These are phyloP conservation scores for Zygoascus sp. DNA, from an alignment of 1,139 yeast species.

Conservation along the genomic window DNA sequence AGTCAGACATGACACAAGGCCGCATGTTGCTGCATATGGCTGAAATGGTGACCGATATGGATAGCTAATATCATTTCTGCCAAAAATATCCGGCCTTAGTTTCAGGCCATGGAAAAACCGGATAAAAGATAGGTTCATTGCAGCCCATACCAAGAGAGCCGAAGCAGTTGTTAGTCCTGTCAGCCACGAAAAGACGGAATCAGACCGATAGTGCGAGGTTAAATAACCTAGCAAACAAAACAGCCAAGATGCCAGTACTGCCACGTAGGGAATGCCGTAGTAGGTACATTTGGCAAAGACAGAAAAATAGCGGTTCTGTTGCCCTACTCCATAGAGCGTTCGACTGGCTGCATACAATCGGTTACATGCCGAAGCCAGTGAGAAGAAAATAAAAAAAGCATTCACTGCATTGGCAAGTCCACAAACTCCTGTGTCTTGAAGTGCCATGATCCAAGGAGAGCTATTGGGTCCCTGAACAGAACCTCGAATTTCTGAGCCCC, in stretches of 20 bases:
- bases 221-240: constrained; percentile 60
- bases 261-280: constrained; percentile 66
- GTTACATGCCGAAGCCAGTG: constrained; percentile 71
- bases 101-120: constrained; percentile 67
- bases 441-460: constrained; percentile 67
- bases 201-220: constrained; percentile 54
- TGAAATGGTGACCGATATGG: constrained; percentile 76
- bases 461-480: constrained; percentile 6
- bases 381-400: constrained; percentile 67
- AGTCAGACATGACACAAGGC: constrained; percentile 51
- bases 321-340: constrained; percentile 67
- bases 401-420: constrained; percentile 57
- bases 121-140: constrained; percentile 69
- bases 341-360: constrained; percentile 76
- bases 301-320: constrained; percentile 1
- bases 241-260: constrained; percentile 58
- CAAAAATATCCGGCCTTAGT: constrained; percentile 38
- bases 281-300: constrained; percentile 4
- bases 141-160: constrained; percentile 74
- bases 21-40: constrained; percentile 68
- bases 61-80: constrained; percentile 40
- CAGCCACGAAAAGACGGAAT: constrained; percentile 62
- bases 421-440: constrained; percentile 66
- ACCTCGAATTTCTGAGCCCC: not conserved
- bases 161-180: constrained; percentile 64